A percentile compares a stretch with the other conserved stretches of the same genome.
These are phyloP conservation scores for Nematocida ausubeli DNA, from an alignment of 371 early-diverging fungal species.

Conservation along the genomic window DNA sequence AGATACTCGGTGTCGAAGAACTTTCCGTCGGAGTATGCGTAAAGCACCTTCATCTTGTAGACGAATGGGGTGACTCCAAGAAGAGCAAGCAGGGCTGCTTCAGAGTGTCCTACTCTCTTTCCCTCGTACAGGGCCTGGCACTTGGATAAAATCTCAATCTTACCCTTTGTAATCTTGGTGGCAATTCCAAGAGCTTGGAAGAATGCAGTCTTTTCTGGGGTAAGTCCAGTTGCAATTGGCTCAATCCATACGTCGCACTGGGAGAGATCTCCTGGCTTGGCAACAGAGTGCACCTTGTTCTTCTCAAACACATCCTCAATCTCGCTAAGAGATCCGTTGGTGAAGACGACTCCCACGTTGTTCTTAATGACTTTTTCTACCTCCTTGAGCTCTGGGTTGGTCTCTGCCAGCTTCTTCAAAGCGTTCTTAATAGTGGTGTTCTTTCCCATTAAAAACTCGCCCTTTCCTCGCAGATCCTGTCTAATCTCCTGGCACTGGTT, in stretches of 20 bases:
- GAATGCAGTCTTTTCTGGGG: conserved; percentile 98
- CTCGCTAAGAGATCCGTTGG: conserved; percentile 78
- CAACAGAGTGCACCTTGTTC: conserved; percentile 93
- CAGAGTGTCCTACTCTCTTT: conserved; percentile 91
- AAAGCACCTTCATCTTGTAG: conserved; percentile 86
- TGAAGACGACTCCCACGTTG: conserved; percentile 98
- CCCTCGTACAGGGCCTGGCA: conserved; percentile 83
- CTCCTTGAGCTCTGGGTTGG: conserved; percentile 73
- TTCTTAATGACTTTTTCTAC: conserved; percentile 75
- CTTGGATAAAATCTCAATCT: conserved; percentile 95
- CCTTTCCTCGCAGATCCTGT: conserved; percentile 80
- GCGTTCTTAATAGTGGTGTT: conserved; percentile 98
- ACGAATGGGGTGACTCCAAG: conserved; percentile 99
- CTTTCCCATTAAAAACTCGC: conserved; percentile 95
- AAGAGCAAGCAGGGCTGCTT: conserved; percentile 95
- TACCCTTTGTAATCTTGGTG: conserved; percentile 99
- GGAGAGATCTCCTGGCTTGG: conserved; percentile 92
- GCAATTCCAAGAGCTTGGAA: conserved; percentile 99
- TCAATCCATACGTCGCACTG: conserved; percentile 89
- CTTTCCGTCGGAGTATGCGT: conserved; percentile 87
- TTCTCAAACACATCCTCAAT: conserved; percentile 80
- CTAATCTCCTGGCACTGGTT: conserved; percentile 98
- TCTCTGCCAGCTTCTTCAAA: conserved; percentile 72
- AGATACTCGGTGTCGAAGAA: conserved; percentile 81
- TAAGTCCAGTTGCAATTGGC: conserved; percentile 97